Evolutionary conservation across 768 basidiomycete genomes (phyloP).

Genomic region (Filobasidium wieringae): DNA sequence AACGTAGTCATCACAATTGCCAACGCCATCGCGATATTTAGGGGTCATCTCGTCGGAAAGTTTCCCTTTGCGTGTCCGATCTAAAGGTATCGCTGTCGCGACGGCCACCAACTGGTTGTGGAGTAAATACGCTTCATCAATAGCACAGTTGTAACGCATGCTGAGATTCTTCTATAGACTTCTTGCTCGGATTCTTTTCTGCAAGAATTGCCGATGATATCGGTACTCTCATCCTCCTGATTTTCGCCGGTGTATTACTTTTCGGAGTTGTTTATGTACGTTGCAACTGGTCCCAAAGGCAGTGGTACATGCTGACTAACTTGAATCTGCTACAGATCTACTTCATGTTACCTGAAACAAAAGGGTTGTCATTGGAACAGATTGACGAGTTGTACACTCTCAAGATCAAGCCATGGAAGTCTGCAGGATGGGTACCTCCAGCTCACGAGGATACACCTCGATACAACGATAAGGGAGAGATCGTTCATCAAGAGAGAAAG

Average conservation of each 20-base stretch:
- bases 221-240: slow-evolving; percentile 10
- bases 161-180: neutral
- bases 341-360: slow-evolving; percentile 10
- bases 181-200: slow-evolving; percentile 14
- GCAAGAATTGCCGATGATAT: slow-evolving; percentile 14
- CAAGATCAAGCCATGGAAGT: slow-evolving; percentile 11
- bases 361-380: slow-evolving; percentile 7
- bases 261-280: slow-evolving; percentile 10
- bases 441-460: neutral
- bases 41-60: slow-evolving; percentile 44
- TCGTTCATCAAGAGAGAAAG: slow-evolving; percentile 1
- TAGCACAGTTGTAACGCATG: slow-evolving; percentile 43
- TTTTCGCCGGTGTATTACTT: slow-evolving; percentile 11
- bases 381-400: slow-evolving; percentile 14
- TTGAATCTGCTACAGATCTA: neutral
- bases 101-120: slow-evolving; percentile 47
- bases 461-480: slow-evolving; percentile 5
- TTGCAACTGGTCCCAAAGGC: too few relatives aligned
- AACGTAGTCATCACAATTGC: neutral
- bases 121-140: slow-evolving; percentile 9
- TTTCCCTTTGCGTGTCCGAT: slow-evolving; percentile 67
- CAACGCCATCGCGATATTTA: slow-evolving; percentile 3
- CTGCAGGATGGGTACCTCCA: slow-evolving; percentile 6
- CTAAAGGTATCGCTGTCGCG: slow-evolving; percentile 67
- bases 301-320: neutral